These are phyloP conservation scores for Colletotrichum magnum DNA, from an alignment of 2,329 filamentous ascomycete species.

Conservation along the genomic window DNA sequence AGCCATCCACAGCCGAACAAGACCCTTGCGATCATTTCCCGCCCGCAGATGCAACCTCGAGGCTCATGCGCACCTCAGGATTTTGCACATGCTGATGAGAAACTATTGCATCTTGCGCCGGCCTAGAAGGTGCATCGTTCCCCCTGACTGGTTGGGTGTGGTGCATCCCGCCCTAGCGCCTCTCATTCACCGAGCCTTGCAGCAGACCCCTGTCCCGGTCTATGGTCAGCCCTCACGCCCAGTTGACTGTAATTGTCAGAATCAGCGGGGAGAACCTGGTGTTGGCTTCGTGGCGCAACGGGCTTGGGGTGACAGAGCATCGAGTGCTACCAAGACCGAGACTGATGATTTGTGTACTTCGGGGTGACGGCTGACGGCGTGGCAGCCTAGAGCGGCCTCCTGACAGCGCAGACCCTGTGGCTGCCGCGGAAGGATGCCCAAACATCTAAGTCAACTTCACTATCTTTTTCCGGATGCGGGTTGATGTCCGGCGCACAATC, in stretches of 20 bases:
- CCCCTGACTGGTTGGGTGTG: conserved; percentile 24
- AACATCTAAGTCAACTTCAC: conserved; percentile 4
- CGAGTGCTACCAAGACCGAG: conserved; percentile 14
- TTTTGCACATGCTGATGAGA: conserved; percentile 15
- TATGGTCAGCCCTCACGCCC: too few species aligned
- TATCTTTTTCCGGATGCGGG: conserved; percentile 3
- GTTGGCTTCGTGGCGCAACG: conserved; percentile 15
- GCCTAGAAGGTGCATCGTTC: background rate
- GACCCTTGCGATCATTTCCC: conserved; percentile 19
- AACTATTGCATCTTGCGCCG: conserved; percentile 30
- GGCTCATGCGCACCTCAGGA: conserved; percentile 23
- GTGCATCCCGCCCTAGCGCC: conserved; percentile 32
- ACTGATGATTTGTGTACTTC: conserved; percentile 1
- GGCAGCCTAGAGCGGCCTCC: background rate
- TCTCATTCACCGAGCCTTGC: conserved; percentile 34
- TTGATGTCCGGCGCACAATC: background rate
- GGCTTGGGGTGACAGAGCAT: conserved; percentile 18
- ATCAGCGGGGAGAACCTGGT: background rate
- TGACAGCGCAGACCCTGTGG: background rate
- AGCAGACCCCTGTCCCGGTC: conserved; percentile 24
- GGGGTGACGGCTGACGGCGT: background rate
- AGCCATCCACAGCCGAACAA: background rate
- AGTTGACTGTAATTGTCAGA: background rate
- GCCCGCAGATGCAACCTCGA: conserved; percentile 12
- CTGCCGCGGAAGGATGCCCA: background rate